Evolutionary conservation across 768 basidiomycete species (phyloP).

Genomic region (Paxillus rubicundulus): DNA sequence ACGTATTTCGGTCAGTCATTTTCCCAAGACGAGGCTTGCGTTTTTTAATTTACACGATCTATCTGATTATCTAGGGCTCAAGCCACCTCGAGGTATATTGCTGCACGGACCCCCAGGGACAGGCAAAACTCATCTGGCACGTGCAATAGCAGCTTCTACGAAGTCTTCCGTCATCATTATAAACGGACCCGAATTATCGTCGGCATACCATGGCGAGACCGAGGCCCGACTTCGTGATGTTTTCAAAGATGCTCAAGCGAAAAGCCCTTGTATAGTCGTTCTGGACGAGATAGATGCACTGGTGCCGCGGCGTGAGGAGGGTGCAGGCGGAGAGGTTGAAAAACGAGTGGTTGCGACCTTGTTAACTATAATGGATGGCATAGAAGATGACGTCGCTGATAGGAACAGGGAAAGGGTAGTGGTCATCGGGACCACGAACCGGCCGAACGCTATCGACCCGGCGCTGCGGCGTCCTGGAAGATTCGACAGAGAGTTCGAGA

Average conservation of each 20-base stretch:
- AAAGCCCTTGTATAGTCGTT: constrained; percentile 90
- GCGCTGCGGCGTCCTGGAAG: constrained; percentile 85
- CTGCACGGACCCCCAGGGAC: constrained; percentile 97
- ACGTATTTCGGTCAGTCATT: constrained; percentile 59
- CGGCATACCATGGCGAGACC: constrained; percentile 96
- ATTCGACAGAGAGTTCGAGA: constrained; percentile 95
- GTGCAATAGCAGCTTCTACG: constrained; percentile 88
- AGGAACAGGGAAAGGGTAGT: constrained; percentile 63
- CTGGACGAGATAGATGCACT: constrained; percentile 96
- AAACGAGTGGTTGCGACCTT: constrained; percentile 94
- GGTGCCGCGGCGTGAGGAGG: constrained; percentile 86
- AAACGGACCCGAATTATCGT: constrained; percentile 93
- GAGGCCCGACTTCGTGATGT: constrained; percentile 88
- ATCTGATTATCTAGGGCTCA: constrained; percentile 59
- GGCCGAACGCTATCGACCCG: constrained; percentile 94
- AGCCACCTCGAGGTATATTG: constrained; percentile 92
- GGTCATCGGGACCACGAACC: constrained; percentile 94
- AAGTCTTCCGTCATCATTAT: constrained; percentile 87
- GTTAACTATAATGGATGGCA: constrained; percentile 92
- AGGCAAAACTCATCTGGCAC: constrained; percentile 95
- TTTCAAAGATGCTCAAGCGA: constrained; percentile 77
- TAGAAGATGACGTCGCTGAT: constrained; percentile 48
- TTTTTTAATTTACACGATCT: constrained; percentile 23
- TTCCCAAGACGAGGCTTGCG: neutral
- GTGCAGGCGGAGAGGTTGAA: constrained; percentile 92